Evolutionary conservation across 371 early-diverging fungal species (phyloP), one percentile per base, ranked within the genome.

Genomic region (Dichotomocladium elegans): DNA sequence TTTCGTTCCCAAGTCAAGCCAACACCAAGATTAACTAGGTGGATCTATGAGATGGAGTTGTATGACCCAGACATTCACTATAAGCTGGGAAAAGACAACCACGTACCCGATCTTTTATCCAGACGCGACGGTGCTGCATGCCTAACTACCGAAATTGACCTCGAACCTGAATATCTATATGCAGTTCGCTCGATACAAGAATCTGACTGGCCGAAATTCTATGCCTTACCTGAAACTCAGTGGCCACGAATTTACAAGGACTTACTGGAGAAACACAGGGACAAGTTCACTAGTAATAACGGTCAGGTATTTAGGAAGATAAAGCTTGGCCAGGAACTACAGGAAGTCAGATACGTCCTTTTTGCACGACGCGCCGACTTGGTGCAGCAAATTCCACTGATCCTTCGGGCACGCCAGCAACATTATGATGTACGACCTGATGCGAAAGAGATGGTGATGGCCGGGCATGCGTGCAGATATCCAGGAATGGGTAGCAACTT

Each of bases 41-140:
- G 60, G 61, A 54, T 60, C 3, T n/a, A 37, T 0, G 60, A 66
- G 42, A 15, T 66, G 0, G 61, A 66, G 45, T 29, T 50, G 7
- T 62, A 51, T 42, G 48, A 51, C 14, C 60, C 65, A 5, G 49
- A 59, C 0, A 63, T 69, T 11, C 8, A 10, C 7, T 68, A 70
- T 43, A 66, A 62, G 31, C 63, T 6, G 68, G 68, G 7, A 51
- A 51, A 19, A 53, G 70, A 54, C 45, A n/a, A n/a, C n/a, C n/a
- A n/a, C n/a, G n/a, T n/a, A n/a, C n/a, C n/a, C n/a, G n/a, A n/a
- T n/a, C n/a, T 56, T 0, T 51, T 66, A 0, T 67, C 66, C 0
- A 28, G 60, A 11, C 8, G 55, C 3, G 42, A 61, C 3, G 53
- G 33, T 28, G 43, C 19, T 4, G 21, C 8, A 8, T 43, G 43